A percentile compares a stretch with the other conserved stretches of the same genome.
Evolutionary conservation across 768 basidiomycete genomes (phyloP).

Genomic region (Psilocybe subaeruginosa): DNA sequence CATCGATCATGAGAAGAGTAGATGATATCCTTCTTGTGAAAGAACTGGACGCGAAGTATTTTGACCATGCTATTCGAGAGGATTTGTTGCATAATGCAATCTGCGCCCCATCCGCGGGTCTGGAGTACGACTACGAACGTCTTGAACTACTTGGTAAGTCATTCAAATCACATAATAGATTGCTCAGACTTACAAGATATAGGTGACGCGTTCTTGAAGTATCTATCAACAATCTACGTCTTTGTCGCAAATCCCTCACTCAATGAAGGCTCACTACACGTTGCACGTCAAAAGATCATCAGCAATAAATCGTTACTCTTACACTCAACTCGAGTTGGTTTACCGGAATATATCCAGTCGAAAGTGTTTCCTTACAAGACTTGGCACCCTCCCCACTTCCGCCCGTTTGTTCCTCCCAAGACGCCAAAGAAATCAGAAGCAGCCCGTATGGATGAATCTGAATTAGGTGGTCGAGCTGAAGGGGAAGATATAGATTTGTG

Average conservation of each 20-base stretch:
- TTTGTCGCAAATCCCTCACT: conserved; percentile 69
- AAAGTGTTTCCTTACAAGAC: conserved; percentile 67
- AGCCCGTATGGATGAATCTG: conserved; percentile 1
- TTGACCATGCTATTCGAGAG: conserved; percentile 65
- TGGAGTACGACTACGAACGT: conserved; percentile 82
- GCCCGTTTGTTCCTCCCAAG: conserved; percentile 23
- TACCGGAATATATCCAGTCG: conserved; percentile 75
- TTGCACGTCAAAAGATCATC: conserved; percentile 68
- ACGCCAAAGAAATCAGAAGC: conserved; percentile 14
- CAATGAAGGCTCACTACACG: conserved; percentile 71
- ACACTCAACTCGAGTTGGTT: conserved; percentile 56
- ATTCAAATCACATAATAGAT: neutral
- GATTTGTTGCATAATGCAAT: conserved; percentile 66
- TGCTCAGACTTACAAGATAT: conserved; percentile 11
- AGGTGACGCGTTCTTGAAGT: conserved; percentile 89
- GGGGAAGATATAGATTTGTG: conserved; percentile 1
- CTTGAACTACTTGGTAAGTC: conserved; percentile 76
- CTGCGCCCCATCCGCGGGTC: conserved; percentile 68
- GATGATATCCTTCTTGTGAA: conserved; percentile 78
- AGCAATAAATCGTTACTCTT: conserved; percentile 70
- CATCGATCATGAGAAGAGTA: conserved; percentile 72
- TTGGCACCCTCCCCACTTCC: conserved; percentile 63
- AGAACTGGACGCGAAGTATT: conserved; percentile 73
- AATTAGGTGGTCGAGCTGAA: conserved; percentile 1
- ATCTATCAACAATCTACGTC: conserved; percentile 71